Evolutionary conservation across 176 grass and related monocot genomes (phyloP).

Genomic region (Aegilops sharonensis): DNA sequence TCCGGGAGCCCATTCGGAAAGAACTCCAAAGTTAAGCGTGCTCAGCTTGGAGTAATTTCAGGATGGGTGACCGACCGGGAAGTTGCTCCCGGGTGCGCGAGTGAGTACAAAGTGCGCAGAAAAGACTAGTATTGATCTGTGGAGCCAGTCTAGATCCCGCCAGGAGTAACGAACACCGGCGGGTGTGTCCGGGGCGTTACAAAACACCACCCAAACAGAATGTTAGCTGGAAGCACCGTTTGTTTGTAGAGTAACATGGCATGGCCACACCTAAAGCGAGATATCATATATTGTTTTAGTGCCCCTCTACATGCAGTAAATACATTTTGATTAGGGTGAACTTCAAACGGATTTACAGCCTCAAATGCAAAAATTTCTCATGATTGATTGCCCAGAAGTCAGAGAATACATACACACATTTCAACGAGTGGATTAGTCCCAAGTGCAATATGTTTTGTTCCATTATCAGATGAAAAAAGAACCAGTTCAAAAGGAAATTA

Average conservation of each 20-base stretch:
- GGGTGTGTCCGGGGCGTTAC: no score
- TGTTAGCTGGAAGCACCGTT: background rate
- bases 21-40: no score
- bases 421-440: background rate
- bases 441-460: background rate
- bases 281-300: conserved; percentile 10
- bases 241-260: background rate
- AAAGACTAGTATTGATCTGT: no score
- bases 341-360: background rate
- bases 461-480: background rate
- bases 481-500: background rate
- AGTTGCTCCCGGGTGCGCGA: no score
- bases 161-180: no score
- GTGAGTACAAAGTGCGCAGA: no score
- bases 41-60: no score
- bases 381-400: conserved; percentile 20
- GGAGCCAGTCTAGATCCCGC: no score
- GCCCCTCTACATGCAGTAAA: background rate
- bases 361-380: background rate
- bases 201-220: background rate
- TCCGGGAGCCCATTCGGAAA: no score
- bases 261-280: background rate
- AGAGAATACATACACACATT: conserved; percentile 10
- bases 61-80: no score
- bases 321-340: conserved; percentile 12